A percentile compares a stretch with the other conserved stretches of the same genome.
These are phyloP conservation scores for Sugiyamaella marilandica DNA, from an alignment of 805 yeast species.

Conservation along the genomic window DNA sequence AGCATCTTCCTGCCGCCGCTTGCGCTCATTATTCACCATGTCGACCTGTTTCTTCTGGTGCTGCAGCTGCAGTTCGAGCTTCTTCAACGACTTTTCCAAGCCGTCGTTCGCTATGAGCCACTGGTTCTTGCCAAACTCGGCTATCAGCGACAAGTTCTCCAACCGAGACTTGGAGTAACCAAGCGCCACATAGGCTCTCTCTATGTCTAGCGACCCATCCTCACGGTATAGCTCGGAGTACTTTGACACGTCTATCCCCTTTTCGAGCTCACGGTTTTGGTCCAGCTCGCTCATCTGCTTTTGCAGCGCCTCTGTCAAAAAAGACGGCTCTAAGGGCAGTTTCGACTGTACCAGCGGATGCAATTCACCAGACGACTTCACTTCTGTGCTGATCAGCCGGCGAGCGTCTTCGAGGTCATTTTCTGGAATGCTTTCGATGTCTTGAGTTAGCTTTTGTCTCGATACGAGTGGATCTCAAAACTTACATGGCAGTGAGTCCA, in stretches of 20 bases:
- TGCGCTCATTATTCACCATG: slow-evolving; percentile 18
- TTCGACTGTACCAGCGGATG: slow-evolving; percentile 6
- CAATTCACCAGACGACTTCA: not conserved
- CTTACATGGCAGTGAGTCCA: slow-evolving; percentile 20
- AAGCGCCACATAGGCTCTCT: slow-evolving; percentile 24
- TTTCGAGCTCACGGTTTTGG: not conserved
- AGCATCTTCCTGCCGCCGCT: slow-evolving; percentile 17
- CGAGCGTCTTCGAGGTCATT: slow-evolving; percentile 8
- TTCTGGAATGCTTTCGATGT: slow-evolving; percentile 10
- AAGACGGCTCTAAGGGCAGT: slow-evolving; percentile 1
- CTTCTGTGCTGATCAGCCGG: slow-evolving; percentile 3
- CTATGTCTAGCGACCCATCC: slow-evolving; percentile 16
- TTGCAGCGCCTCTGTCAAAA: slow-evolving; percentile 6
- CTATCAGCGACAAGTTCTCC: slow-evolving; percentile 27
- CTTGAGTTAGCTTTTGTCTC: slow-evolving; percentile 2
- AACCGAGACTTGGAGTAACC: slow-evolving; percentile 25
- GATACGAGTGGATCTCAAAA: not conserved
- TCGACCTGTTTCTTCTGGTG: slow-evolving; percentile 11
- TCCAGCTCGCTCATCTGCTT: slow-evolving; percentile 7
- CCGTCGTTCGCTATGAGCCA: slow-evolving; percentile 31
- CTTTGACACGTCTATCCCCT: slow-evolving; percentile 25
- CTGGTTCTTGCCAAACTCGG: slow-evolving; percentile 28
- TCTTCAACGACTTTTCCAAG: slow-evolving; percentile 22
- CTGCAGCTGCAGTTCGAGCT: slow-evolving; percentile 22
- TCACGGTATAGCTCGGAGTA: slow-evolving; percentile 24